Conservation (phyloP, 2,329 filamentous ascomycete species). For the Nectriaceae sp. region DNA sequence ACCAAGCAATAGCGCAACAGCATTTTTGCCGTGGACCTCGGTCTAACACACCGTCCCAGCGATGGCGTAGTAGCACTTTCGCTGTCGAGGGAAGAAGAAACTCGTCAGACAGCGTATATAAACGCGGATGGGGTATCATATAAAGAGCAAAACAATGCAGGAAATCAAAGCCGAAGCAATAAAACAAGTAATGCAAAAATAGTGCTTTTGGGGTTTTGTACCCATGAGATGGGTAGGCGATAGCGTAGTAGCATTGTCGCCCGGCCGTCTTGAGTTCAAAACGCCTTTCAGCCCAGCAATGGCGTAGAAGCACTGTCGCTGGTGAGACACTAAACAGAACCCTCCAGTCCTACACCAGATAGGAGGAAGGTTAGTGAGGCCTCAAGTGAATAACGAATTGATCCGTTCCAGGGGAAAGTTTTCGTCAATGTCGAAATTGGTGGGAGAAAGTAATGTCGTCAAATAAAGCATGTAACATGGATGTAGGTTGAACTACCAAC, state of each 20-base stretch:
- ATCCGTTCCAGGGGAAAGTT: not conserved
- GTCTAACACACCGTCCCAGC: conserved; percentile 56
- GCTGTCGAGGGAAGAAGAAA: conserved; percentile 46
- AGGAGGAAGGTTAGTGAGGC: not conserved
- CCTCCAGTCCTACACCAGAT: not conserved
- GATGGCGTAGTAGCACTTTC: conserved; percentile 59
- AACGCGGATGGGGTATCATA: conserved; percentile 49
- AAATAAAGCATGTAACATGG: conserved; percentile 18
- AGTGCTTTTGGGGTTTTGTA: conserved; percentile 6
- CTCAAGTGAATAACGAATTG: not conserved
- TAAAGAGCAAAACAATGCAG: conserved; percentile 28
- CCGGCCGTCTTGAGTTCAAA: conserved; percentile 24
- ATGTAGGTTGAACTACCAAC: conserved; percentile 42
- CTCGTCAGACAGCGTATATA: conserved; percentile 47
- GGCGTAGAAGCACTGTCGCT: conserved; percentile 44
- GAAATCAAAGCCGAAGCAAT: conserved; percentile 21
- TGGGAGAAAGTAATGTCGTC: conserved; percentile 14
- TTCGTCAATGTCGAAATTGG: not conserved
- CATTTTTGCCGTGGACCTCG: conserved; percentile 54
- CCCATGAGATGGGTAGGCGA: conserved; percentile 29
- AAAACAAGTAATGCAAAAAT: conserved; percentile 16
- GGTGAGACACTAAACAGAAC: conserved; percentile 31
- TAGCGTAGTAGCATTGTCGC: conserved; percentile 59
- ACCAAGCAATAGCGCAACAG: conserved; percentile 53
- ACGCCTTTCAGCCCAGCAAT: conserved; percentile 1